Base-by-base conservation (phyloP, 2,329 filamentous ascomycete genomes). In the Ascochyta viciae-villosae region DNA sequence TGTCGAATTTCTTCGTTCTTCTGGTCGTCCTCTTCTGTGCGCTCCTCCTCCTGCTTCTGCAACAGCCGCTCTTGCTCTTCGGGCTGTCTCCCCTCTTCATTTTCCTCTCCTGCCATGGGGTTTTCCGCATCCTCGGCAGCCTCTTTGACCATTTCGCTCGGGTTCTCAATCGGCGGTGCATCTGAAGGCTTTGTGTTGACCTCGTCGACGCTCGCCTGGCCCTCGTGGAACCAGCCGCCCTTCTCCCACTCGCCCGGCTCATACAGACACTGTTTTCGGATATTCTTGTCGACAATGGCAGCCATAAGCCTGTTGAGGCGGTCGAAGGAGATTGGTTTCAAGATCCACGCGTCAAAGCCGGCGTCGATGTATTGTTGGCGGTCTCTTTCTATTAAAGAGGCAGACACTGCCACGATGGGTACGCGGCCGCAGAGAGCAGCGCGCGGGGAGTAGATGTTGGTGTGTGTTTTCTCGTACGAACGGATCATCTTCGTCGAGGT, bases 321-420 rank as follows among this genome's bases (percentile, higher is more conserved):
- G 63, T 87, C 85, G 70, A 96, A 96, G 57, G 94, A 87, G 40
- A 96, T 90, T 0, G 92, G 92, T 68, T 96, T 96, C 54, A 96
- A 78, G 24, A 96, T 92, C 92, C 92, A 96, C 23, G 89, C 92
- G 63, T 96, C 92, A 63, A 96, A 96, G 0, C 92, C 92, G 6
- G 87, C 87, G 40, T 89, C 82, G 39, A 92, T 84, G 63, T 96
- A 96, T 0, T 76, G 83, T 37, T 88, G 80, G 46, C 80, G 83
- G 40, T 92, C 84, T 16, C 81, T 83, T 71, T 96, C 92, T 1
- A 90, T 69, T 1, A 96, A 78, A 0, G 91, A 94, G 7, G 92
- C 92, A 0, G 92, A 96, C 0, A 96, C 91, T 0, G 91, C 92
- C 64, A 96, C 91, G 46, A 96, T 89, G 0, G 92, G 91, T 2